Evolutionary conservation across 495 filamentous ascomycete species (phyloP), one percentile per base, ranked within the genome.

Genomic region (Tricharina praecox): DNA sequence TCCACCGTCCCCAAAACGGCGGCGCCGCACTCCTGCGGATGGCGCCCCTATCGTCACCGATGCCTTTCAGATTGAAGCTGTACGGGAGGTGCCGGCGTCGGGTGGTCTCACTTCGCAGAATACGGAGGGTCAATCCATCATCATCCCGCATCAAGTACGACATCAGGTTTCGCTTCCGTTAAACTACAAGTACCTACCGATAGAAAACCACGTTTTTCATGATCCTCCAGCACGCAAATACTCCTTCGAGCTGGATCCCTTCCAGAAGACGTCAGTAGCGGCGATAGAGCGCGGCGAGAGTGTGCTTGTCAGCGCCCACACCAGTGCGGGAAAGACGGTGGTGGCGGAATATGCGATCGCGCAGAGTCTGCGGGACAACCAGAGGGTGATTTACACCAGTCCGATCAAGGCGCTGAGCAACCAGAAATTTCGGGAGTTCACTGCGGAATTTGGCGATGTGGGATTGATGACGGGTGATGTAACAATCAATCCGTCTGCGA

Each of bases 381-480:
- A 97, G 67, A 76, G 90, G 60, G 90, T 97, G 50, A 96, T 97
- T 62, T 97, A 97, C 67, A 97, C 90, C 1, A 95, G 88, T 71
- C 90, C 90, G 0, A 96, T 97, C 68, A 97, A 97, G 63, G 90
- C 90, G 19, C 69, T 97, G 61, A 94, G 86, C 62, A 97, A 97
- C 60, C 90, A 97, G 62, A 97, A 97, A 55, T 97, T 93, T 63
- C 72, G 90, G 68, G 90, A 97, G 63, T 97, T 97, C 63, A 73
- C 75, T 30, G 85, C 81, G 26, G 86, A 94, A 45, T 97, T 97
- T 66, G 86, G 86, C 33, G 90, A 97, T 63, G 90, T 94, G 47
- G 90, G 90, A 28, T 69, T 97, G 50, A 97, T 97, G 90, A 97
- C 90, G 2, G 90, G 90, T 55, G 90, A 97, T 73, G 92, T 92